Base-by-base conservation (phyloP, 345 rosid species). In the Carallia pectinifolia region DNA sequence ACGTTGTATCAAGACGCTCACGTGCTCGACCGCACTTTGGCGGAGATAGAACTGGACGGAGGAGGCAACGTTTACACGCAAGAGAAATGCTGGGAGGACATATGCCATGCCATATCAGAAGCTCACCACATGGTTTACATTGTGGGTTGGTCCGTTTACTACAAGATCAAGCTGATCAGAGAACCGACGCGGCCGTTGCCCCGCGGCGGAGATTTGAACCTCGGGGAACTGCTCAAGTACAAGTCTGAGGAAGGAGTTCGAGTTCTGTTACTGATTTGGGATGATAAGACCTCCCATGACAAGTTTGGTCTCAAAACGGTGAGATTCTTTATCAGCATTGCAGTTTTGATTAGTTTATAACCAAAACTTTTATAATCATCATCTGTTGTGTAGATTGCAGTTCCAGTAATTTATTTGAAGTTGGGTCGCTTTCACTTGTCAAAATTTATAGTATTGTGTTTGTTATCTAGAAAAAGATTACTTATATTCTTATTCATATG, bases 81-180 rank as follows among this genome's bases (percentile, higher is more conserved):
- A 0, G 82, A 69, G 0, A 83, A 79, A 5, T 95, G 99, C 65
- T 95, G 99, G 99, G 99, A 95, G 76, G 99, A 95, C 74, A 87
- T 95, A 36, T 92, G 99, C 53, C 65, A 82, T 71, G 97, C 99
- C 0, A 81, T 95, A 12, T 85, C 87, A 0, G 99, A 92, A 70
- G 99, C 99, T 76, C 99, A 95, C 62, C 98, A 95, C 72, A n/a
- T 95, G 90, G 74, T 95, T 54, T 95, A 95, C 80, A 72, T 95
- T 3, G 87, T 76, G 48, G 99, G 99, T 1, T 95, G 99, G 99
- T 95, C 99, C 17, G 85, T 95, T 37, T 92, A 85, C 47, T 74
- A 87, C 27, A 95, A 92, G 87, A 73, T 95, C 62, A 92, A 83
- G 85, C 81, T 95, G 9, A 72, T 90, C 59, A 88, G 99, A 62